These are phyloP conservation scores for Citropsis articulata DNA, from an alignment of 345 rosid genomes.

Conservation along the genomic window DNA sequence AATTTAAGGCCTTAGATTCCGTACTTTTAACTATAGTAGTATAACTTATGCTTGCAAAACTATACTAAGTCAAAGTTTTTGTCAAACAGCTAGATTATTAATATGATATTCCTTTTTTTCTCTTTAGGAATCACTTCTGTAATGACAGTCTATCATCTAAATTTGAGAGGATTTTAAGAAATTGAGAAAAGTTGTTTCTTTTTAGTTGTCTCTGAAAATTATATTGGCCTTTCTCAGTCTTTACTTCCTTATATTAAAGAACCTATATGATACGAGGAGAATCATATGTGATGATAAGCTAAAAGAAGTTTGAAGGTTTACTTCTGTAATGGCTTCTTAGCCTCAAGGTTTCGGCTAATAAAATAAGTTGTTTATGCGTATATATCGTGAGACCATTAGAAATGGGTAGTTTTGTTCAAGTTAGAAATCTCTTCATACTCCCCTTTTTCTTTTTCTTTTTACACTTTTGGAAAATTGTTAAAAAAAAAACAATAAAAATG, in stretches of 20 bases:
- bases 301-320: conserved; percentile 61
- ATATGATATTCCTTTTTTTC: neutral
- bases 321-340: conserved; percentile 40
- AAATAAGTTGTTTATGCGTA: conserved; percentile 30
- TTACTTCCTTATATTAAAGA: conserved; percentile 29
- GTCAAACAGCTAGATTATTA: neutral
- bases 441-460: neutral
- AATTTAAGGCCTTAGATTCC: neutral
- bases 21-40: neutral
- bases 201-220: neutral
- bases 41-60: neutral
- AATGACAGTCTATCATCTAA: neutral
- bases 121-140: neutral
- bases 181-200: neutral
- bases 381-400: conserved; percentile 24
- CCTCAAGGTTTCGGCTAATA: conserved; percentile 45
- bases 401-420: conserved; percentile 38
- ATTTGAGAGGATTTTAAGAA: neutral
- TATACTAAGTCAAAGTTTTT: neutral
- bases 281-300: conserved; percentile 55
- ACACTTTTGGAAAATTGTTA: conserved; percentile 10
- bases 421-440: conserved; percentile 8
- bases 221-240: neutral
- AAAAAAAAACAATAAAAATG: neutral
- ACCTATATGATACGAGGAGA: conserved; percentile 54